Evolutionary conservation across 305 asterid species (phyloP), one percentile per base, ranked within the genome.

Genomic region (Stenogyne calaminthoides): DNA sequence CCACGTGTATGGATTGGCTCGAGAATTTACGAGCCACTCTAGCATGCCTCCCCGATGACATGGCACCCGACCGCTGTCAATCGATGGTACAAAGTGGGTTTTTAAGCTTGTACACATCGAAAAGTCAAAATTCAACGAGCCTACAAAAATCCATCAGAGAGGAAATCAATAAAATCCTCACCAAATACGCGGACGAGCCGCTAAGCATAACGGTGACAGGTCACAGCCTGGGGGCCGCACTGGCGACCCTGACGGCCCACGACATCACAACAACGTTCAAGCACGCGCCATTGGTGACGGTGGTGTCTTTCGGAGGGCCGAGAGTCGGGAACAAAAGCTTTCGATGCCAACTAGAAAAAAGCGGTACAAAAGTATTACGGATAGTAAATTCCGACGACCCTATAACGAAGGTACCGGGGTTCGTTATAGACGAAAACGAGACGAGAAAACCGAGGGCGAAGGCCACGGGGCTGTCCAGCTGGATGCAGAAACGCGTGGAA

Each of bases 191-290:
- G 0, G 88, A 84, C 34, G 95, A 91, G 83, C 86, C 95, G 3
- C 18, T 93, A 39, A 93, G 97, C 76, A 80, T 93, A 10, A 93
- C 98, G 51, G 86, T 93, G n/a, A 86, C 98, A 2, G 98, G 98
- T 4, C 98, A 93, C 80, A 90, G 97, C 75, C 84, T 93, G 0
- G 98, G 98, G 6, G 97, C 97, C 1, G 97, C 98, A 0, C 37
- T 93, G 68, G 97, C 98, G 3, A 85, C 88, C 1, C 85, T 93
- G 7, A 86, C 92, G 0, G 98, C 97, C 0, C 89, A 89, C 56
- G 98, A 93, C 77, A 84, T 91, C 25, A 78, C 81, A 5, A 73
- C 81, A 19, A 72, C 80, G 1, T 89, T 90, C 74, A 57, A 47
- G 7, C 76, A 84, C 1, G 84, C 87, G n/a, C 91, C 96, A 0